These are phyloP conservation scores for Candida arabinofermentans DNA, from an alignment of 805 yeast species.

Conservation along the genomic window DNA sequence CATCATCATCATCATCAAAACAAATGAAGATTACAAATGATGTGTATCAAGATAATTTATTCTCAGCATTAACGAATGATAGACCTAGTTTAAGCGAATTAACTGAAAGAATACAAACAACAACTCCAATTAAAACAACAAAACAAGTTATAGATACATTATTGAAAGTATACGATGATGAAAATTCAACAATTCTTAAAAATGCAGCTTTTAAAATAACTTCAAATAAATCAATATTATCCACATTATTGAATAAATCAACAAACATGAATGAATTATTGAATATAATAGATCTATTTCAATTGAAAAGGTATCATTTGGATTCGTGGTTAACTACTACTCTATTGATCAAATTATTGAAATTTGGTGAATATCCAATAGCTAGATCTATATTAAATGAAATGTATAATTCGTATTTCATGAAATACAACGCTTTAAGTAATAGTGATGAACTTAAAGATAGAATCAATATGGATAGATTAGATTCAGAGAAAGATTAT, in stretches of 20 bases:
- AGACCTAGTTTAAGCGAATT: background rate
- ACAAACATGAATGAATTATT: background rate
- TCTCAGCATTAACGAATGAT: background rate
- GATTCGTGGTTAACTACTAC: conserved; percentile 16
- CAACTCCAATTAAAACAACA: background rate
- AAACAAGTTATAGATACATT: background rate
- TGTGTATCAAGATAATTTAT: background rate
- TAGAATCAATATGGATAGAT: background rate
- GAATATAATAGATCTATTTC: conserved; percentile 13
- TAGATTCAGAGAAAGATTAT: background rate
- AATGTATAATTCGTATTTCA: background rate
- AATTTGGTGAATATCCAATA: conserved; percentile 12
- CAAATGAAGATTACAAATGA: background rate
- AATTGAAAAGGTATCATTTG: conserved; percentile 20
- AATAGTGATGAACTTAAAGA: background rate
- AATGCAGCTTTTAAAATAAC: background rate
- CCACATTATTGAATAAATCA: background rate
- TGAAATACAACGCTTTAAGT: background rate
- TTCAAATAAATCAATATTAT: background rate
- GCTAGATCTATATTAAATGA: conserved; percentile 11
- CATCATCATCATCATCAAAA: too few relatives aligned
- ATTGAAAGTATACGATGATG: background rate
- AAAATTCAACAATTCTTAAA: background rate
- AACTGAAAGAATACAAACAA: background rate
- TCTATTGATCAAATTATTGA: conserved; percentile 15